phyloP scores from a whole-genome alignment of 2,329 filamentous ascomycete species.

The Xylariaceae sp. region DNA sequence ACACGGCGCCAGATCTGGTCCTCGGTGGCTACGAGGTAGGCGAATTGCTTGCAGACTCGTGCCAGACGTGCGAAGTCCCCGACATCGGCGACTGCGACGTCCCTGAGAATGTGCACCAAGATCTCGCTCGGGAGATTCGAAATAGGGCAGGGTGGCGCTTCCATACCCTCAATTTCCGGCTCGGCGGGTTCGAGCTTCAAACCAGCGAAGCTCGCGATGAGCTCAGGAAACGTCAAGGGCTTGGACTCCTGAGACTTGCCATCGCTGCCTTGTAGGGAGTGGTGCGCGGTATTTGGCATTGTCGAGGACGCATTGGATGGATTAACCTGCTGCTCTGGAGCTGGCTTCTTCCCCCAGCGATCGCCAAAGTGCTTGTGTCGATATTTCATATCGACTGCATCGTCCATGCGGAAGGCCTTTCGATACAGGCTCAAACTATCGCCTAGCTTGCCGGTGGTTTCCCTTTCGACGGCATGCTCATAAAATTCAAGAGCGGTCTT shows the following conservation, averaged over 20 bases:
- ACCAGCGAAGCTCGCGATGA: slow-evolving; percentile 71
- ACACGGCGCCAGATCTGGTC: slow-evolving; percentile 82
- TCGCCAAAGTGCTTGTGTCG: slow-evolving; percentile 86
- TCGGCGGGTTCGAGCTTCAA: slow-evolving; percentile 65
- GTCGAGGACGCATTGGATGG: slow-evolving; percentile 45
- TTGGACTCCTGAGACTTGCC: slow-evolving; percentile 19
- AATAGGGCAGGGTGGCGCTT: slow-evolving; percentile 75
- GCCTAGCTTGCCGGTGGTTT: slow-evolving; percentile 77
- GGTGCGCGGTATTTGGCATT: slow-evolving; percentile 51
- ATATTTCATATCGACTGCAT: slow-evolving; percentile 78
- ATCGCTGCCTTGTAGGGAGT: slow-evolving; percentile 46
- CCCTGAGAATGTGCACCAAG: slow-evolving; percentile 70
- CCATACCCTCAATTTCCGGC: slow-evolving; percentile 67
- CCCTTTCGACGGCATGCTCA: slow-evolving; percentile 85
- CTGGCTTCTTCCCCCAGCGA: slow-evolving; percentile 44
- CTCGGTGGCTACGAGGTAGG: slow-evolving; percentile 79
- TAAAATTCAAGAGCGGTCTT: slow-evolving; percentile 81
- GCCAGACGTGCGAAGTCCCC: slow-evolving; percentile 71
- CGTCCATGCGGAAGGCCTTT: slow-evolving; percentile 87
- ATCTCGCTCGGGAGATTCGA: slow-evolving; percentile 77
- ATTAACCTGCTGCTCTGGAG: slow-evolving; percentile 18
- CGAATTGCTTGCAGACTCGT: slow-evolving; percentile 80
- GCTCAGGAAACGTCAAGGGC: slow-evolving; percentile 56
- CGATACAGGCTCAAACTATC: slow-evolving; percentile 87
- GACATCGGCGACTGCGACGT: slow-evolving; percentile 70